phyloP scores from a whole-genome alignment of 2,329 filamentous ascomycete species.

The Talaromyces sp. region DNA sequence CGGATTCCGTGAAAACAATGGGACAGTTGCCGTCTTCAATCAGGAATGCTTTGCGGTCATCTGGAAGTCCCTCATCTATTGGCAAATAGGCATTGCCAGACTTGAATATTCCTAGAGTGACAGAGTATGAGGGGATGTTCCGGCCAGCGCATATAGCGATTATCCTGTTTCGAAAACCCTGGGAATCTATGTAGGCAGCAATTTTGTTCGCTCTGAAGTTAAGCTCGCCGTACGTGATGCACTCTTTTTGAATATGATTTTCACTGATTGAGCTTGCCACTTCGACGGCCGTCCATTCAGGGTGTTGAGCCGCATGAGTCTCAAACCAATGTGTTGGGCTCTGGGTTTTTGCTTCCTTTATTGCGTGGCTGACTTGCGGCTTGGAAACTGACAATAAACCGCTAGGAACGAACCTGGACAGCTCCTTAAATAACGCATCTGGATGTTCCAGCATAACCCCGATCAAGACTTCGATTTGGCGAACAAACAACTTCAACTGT shows the following conservation, averaged over 20 bases:
- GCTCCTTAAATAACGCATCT: constrained; percentile 19
- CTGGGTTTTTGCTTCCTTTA: constrained; percentile 14
- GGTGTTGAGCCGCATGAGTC: constrained; percentile 19
- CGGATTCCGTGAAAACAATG: constrained; percentile 23
- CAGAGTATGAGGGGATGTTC: constrained; percentile 22
- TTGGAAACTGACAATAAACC: constrained; percentile 21
- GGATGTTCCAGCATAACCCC: constrained; percentile 22
- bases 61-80: constrained; percentile 27
- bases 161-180: constrained; percentile 19
- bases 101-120: constrained; percentile 28
- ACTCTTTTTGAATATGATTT: constrained; percentile 17
- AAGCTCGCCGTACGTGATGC: constrained; percentile 22
- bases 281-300: constrained; percentile 26
- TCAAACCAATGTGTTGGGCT: constrained; percentile 27
- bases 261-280: constrained; percentile 19
- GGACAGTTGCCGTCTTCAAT: constrained; percentile 23
- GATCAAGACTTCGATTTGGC: constrained; percentile 26
- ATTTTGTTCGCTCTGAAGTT: constrained; percentile 21
- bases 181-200: constrained; percentile 18
- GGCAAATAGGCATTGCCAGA: constrained; percentile 32
- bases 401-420: constrained; percentile 19
- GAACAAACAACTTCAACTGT: constrained; percentile 24
- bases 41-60: constrained; percentile 25
- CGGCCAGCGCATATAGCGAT: constrained; percentile 26
- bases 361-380: constrained; percentile 14